Percentiles rank a stretch among this genome's conserved stretches.
Evolutionary conservation across 2,329 filamentous ascomycete species (phyloP).

Genomic region (Plenodomus tracheiphilus): DNA sequence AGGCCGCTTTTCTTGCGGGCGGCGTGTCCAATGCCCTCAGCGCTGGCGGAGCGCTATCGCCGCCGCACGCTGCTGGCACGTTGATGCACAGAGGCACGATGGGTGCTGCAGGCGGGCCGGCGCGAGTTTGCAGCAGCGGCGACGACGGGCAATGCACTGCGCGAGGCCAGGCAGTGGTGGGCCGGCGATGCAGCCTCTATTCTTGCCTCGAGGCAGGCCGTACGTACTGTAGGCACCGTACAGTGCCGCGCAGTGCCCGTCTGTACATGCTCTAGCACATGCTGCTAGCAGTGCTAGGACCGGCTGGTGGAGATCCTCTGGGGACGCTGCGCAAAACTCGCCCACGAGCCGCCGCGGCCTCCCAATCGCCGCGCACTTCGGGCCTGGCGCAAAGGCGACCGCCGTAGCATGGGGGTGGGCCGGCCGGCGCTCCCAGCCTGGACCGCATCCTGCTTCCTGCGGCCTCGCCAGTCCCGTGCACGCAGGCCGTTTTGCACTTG

Average conservation of each 20-base stretch:
- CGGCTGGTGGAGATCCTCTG: background rate
- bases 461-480: slow-evolving; percentile 23
- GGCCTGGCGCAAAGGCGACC: slow-evolving; percentile 35
- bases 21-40: slow-evolving; percentile 28
- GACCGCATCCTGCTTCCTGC: slow-evolving; percentile 17
- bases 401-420: slow-evolving; percentile 31
- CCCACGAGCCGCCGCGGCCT: slow-evolving; percentile 38
- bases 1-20: slow-evolving; percentile 27
- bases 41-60: slow-evolving; percentile 31
- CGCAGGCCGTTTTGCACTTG: slow-evolving; percentile 26
- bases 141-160: slow-evolving; percentile 17
- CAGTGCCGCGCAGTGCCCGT: too few relatives aligned
- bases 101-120: slow-evolving; percentile 38
- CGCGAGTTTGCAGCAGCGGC: slow-evolving; percentile 39
- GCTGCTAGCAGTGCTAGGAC: too few relatives aligned
- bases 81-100: slow-evolving; percentile 17
- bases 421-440: slow-evolving; percentile 32
- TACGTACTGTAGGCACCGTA: too few relatives aligned
- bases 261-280: too few relatives aligned
- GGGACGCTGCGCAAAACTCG: slow-evolving; percentile 8
- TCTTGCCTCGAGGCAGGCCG: too few relatives aligned
- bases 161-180: slow-evolving; percentile 19
- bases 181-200: slow-evolving; percentile 21
- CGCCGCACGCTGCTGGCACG: slow-evolving; percentile 30
- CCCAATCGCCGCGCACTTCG: slow-evolving; percentile 41